A percentile compares a stretch with the other conserved stretches of the same genome.
Conservation (phyloP, 768 basidiomycete species). For the Kwoniella pini region DNA sequence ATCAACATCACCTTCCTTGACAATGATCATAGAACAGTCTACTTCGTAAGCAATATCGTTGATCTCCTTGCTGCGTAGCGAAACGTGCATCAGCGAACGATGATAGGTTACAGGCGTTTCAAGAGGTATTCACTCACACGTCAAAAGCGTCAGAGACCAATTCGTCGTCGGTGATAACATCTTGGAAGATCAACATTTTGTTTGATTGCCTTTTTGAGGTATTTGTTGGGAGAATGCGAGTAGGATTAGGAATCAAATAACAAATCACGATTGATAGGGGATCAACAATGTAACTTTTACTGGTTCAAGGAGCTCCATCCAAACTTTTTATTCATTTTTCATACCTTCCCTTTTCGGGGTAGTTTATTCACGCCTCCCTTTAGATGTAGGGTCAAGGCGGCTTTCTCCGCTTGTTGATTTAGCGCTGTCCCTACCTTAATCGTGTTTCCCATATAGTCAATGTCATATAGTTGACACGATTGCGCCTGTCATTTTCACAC, state of each 20-base stretch:
- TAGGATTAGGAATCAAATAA: neutral
- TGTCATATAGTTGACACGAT: too few species aligned
- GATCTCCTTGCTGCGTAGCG: slow-evolving; percentile 65
- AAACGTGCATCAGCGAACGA: neutral
- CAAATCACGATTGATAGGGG: too few species aligned
- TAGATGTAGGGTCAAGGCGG: too few species aligned
- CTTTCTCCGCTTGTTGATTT: too few species aligned
- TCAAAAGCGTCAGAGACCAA: slow-evolving; percentile 94
- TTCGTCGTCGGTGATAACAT: slow-evolving; percentile 74
- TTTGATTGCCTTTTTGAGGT: neutral
- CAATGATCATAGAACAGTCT: slow-evolving; percentile 68
- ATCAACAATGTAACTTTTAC: too few species aligned
- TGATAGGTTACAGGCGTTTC: neutral
- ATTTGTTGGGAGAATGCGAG: neutral
- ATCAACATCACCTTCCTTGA: slow-evolving; percentile 80
- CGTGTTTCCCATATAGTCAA: too few species aligned
- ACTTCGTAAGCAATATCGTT: slow-evolving; percentile 84
- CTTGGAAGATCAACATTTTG: slow-evolving; percentile 55
- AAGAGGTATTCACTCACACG: slow-evolving; percentile 60
- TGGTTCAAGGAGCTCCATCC: too few species aligned
- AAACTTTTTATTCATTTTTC: too few species aligned
- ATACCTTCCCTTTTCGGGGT: too few species aligned
- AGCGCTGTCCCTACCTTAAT: too few species aligned
- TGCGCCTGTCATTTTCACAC: too few species aligned
- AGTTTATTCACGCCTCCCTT: too few species aligned